A percentile compares a stretch with the other conserved stretches of the same genome.
phyloP scores from a whole-genome alignment of 2,329 filamentous ascomycete genomes.

The Trichocomaceae sp. region DNA sequence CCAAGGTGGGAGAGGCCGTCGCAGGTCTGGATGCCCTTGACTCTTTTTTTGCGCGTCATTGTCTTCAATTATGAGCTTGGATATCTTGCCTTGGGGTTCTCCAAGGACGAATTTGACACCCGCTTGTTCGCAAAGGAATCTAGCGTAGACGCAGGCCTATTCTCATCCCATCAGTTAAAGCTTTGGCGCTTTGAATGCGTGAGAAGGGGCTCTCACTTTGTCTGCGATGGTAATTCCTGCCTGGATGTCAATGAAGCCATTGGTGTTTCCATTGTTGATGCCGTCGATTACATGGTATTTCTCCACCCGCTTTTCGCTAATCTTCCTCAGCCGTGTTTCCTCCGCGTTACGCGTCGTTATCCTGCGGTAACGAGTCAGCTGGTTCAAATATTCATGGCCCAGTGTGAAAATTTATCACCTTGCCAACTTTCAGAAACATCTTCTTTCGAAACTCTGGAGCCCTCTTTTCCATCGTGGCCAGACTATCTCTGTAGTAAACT shows the following conservation, averaged over 20 bases:
- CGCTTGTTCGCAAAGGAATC: slow-evolving; percentile 2
- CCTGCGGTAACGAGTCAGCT: slow-evolving; percentile 3
- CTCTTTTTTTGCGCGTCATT: slow-evolving; percentile 13
- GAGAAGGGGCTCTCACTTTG: too few species aligned
- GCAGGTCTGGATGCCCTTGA: slow-evolving; percentile 35
- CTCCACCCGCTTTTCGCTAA: slow-evolving; percentile 19
- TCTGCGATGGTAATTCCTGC: slow-evolving; percentile 13
- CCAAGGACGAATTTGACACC: slow-evolving; percentile 38
- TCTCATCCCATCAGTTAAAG: not conserved
- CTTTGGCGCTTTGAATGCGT: too few species aligned
- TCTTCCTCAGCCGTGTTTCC: slow-evolving; percentile 13
- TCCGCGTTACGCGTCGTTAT: slow-evolving; percentile 14
- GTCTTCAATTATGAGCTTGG: slow-evolving; percentile 19
- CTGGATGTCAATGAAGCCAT: slow-evolving; percentile 22
- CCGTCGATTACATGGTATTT: slow-evolving; percentile 20
- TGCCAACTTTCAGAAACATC: slow-evolving; percentile 19
- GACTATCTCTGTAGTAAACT: not conserved
- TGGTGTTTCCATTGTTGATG: slow-evolving; percentile 19
- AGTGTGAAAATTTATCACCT: not conserved
- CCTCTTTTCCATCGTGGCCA: not conserved
- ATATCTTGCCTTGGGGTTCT: slow-evolving; percentile 25
- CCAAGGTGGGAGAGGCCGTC: slow-evolving; percentile 32
- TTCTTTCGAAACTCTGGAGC: slow-evolving; percentile 12
- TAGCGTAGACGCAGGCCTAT: not conserved
- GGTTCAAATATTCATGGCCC: not conserved